Evolutionary conservation across 331 rosid species (phyloP).

Genomic region (Malus hybrid): DNA sequence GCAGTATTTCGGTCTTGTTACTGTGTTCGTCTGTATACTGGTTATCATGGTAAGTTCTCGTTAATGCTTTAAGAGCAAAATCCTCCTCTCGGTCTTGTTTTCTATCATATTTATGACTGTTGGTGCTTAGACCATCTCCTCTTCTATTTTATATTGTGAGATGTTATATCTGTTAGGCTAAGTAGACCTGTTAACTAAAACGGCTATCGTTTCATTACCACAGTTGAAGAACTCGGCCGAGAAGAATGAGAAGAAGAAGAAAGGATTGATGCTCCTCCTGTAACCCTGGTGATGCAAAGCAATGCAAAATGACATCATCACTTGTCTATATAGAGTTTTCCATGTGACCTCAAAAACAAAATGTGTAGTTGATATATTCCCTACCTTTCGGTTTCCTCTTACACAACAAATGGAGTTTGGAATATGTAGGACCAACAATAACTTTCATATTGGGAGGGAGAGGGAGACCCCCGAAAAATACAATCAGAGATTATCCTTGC

Average conservation of each 20-base stretch:
- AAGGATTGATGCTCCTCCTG: constrained; percentile 25
- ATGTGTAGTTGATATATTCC: neutral
- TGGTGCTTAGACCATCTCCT: too few relatives aligned
- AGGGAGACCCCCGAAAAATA: too few relatives aligned
- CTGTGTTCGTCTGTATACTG: constrained; percentile 54
- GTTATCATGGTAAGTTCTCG: too few relatives aligned
- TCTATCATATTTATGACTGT: too few relatives aligned
- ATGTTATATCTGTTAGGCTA: neutral
- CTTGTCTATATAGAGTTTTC: neutral
- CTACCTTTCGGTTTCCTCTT: too few relatives aligned
- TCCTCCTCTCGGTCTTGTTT: too few relatives aligned
- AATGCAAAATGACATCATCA: neutral
- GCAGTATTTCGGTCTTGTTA: constrained; percentile 80
- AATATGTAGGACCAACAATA: too few relatives aligned
- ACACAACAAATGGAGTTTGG: too few relatives aligned
- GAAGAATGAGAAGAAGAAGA: constrained; percentile 71
- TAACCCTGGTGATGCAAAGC: neutral
- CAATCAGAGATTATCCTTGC: too few relatives aligned
- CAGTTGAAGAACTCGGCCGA: constrained; percentile 72
- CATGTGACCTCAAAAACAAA: neutral
- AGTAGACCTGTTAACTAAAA: neutral
- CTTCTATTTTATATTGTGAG: too few relatives aligned
- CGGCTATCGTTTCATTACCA: neutral
- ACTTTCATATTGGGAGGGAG: too few relatives aligned
- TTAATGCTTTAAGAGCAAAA: too few relatives aligned